phyloP scores from a whole-genome alignment of 768 basidiomycete species.

The Lactarius sanguifluus region DNA sequence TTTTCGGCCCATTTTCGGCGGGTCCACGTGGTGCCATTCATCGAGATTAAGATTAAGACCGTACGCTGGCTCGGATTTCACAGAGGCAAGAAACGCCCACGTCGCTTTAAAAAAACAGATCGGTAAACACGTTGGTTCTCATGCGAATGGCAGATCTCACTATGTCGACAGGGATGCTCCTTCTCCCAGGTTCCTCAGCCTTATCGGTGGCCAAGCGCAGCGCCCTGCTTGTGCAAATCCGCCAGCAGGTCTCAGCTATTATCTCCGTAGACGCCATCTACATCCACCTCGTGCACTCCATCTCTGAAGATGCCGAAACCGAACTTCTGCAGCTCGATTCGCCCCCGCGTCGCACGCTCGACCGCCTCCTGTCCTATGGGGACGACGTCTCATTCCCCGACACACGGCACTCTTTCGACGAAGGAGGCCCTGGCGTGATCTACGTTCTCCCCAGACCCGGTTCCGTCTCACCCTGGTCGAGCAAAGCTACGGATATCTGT shows the following conservation, averaged over 20 bases:
- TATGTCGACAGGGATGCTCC: constrained; percentile 56
- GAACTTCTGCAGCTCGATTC: constrained; percentile 50
- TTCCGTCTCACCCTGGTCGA: constrained; percentile 98
- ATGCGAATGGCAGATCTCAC: neutral
- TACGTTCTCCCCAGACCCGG: constrained; percentile 84
- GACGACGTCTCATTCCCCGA: constrained; percentile 58
- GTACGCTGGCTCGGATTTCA: neutral
- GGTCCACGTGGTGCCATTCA: neutral
- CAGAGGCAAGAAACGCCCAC: neutral
- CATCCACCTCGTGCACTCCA: constrained; percentile 79
- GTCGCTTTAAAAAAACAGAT: neutral
- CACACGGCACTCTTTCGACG: constrained; percentile 42
- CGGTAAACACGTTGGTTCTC: neutral
- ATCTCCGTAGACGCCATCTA: constrained; percentile 77
- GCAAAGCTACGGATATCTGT: constrained; percentile 97
- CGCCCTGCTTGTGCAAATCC: constrained; percentile 60
- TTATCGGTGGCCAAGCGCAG: constrained; percentile 71
- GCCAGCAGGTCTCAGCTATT: constrained; percentile 51
- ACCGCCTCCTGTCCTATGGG: constrained; percentile 80
- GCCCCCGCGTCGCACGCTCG: constrained; percentile 51
- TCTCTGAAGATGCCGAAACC: constrained; percentile 43
- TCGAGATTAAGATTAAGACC: neutral
- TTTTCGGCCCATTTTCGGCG: no score
- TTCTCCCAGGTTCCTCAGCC: constrained; percentile 74
- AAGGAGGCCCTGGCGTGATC: constrained; percentile 43